A percentile compares a stretch with the other conserved stretches of the same genome.
Evolutionary conservation across 306 rosid genomes (phyloP).

Genomic region (Elaeagnus macrophylla): DNA sequence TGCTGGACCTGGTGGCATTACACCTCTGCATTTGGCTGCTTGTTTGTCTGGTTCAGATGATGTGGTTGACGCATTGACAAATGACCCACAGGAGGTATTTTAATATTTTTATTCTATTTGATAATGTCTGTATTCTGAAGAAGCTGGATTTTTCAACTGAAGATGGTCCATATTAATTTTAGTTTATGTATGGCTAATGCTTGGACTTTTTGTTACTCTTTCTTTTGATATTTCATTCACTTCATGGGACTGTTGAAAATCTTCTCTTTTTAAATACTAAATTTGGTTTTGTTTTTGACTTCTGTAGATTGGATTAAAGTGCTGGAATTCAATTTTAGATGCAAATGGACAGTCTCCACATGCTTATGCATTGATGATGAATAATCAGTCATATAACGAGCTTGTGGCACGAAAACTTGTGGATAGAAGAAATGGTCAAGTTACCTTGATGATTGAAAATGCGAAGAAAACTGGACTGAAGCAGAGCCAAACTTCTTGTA

Average conservation of each 20-base stretch:
- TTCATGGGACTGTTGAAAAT: no score
- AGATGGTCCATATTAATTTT: no score
- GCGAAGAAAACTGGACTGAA: conserved; percentile 23
- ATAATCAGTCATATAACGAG: conserved; percentile 52
- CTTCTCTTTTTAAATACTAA: no score
- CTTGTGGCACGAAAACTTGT: conserved; percentile 59
- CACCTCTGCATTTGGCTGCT: conserved; percentile 93
- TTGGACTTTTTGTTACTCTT: no score
- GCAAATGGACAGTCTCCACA: conserved; percentile 62
- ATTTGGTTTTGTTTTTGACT: conserved; percentile 1
- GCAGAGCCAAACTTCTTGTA: conserved; percentile 46
- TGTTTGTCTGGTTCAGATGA: conserved; percentile 52
- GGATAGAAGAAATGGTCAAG: conserved; percentile 47
- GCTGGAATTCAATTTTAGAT: conserved; percentile 75
- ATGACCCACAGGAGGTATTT: conserved; percentile 76
- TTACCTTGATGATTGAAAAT: conserved; percentile 46
- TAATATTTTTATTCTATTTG: background rate
- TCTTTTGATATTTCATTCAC: no score
- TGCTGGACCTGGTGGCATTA: conserved; percentile 68
- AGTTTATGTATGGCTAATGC: no score
- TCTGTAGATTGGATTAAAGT: conserved; percentile 61
- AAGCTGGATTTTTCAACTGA: no score
- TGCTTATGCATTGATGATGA: conserved; percentile 63
- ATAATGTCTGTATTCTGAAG: background rate
- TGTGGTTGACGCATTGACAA: conserved; percentile 62